These are phyloP conservation scores for Pezicula rhizophila DNA, from an alignment of 2,329 filamentous ascomycete species.

Conservation along the genomic window DNA sequence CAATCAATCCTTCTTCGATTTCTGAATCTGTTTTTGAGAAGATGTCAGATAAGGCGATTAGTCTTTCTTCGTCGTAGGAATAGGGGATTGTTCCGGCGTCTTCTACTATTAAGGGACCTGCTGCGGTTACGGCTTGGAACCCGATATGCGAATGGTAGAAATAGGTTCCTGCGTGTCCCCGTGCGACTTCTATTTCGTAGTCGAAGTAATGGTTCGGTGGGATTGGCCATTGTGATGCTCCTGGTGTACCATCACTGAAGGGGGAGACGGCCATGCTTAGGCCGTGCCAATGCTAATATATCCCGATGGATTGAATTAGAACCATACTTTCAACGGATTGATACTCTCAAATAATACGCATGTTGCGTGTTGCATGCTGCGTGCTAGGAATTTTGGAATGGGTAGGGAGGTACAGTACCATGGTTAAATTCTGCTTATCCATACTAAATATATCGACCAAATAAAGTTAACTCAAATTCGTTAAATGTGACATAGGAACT, in stretches of 20 bases:
- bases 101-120: conserved; percentile 43
- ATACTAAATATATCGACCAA: conserved; percentile 20
- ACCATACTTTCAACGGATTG: conserved; percentile 10
- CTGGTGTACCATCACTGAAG: conserved; percentile 28
- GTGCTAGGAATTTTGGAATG: too few relatives aligned
- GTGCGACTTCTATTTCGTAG: conserved; percentile 40
- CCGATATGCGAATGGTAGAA: conserved; percentile 51
- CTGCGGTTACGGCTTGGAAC: conserved; percentile 41
- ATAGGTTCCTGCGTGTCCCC: conserved; percentile 42
- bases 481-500: too few relatives aligned
- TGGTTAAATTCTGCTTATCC: conserved; percentile 40
- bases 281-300: conserved; percentile 44
- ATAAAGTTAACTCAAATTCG: too few relatives aligned
- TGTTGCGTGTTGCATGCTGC: too few relatives aligned
- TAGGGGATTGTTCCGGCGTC: conserved; percentile 35
- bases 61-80: conserved; percentile 52
- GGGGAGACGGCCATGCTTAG: conserved; percentile 38
- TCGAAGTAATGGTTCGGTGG: conserved; percentile 45
- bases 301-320: too few relatives aligned
- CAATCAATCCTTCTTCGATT: too few relatives aligned
- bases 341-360: too few relatives aligned
- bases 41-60: conserved; percentile 29
- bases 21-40: too few relatives aligned
- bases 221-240: conserved; percentile 43
- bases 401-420: conserved; percentile 21